phyloP scores from a whole-genome alignment of 1,284 basidiomycete species.

The Cryptococcus amylolentus region DNA sequence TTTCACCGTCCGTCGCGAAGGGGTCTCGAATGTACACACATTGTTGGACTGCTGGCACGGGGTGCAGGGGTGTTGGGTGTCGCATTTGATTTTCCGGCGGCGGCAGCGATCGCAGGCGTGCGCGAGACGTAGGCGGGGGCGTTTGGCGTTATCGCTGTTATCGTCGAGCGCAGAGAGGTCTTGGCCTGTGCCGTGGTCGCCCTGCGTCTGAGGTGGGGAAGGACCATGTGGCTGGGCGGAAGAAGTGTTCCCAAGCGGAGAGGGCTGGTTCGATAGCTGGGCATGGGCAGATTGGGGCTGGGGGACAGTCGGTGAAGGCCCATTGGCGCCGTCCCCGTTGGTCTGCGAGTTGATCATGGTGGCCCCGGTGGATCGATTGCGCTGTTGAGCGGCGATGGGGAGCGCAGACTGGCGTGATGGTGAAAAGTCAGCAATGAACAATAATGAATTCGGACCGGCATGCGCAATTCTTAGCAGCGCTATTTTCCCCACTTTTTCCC shows the following conservation, averaged over 20 bases:
- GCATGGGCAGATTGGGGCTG: neutral
- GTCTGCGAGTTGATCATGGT: too few species aligned
- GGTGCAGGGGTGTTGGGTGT: slow-evolving; percentile 50
- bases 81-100: slow-evolving; percentile 47
- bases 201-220: too few species aligned
- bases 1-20: slow-evolving; percentile 43
- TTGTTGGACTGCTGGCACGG: slow-evolving; percentile 49
- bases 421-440: too few species aligned
- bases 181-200: neutral
- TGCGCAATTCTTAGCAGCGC: too few species aligned
- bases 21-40: slow-evolving; percentile 51
- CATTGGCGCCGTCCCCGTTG: neutral
- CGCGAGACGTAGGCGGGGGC: slow-evolving; percentile 46
- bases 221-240: neutral
- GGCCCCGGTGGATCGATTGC: too few species aligned
- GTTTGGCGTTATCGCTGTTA: slow-evolving; percentile 27
- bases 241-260: neutral
- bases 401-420: too few species aligned
- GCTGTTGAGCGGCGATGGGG: too few species aligned
- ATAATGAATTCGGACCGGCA: too few species aligned
- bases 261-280: neutral
- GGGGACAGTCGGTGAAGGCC: neutral
- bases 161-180: neutral
- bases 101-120: slow-evolving; percentile 46
- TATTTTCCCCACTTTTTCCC: too few species aligned